A percentile compares a stretch with the other conserved stretches of the same genome.
Conservation (phyloP, 306 rosid genomes). For the Trichosanthes truncata region DNA sequence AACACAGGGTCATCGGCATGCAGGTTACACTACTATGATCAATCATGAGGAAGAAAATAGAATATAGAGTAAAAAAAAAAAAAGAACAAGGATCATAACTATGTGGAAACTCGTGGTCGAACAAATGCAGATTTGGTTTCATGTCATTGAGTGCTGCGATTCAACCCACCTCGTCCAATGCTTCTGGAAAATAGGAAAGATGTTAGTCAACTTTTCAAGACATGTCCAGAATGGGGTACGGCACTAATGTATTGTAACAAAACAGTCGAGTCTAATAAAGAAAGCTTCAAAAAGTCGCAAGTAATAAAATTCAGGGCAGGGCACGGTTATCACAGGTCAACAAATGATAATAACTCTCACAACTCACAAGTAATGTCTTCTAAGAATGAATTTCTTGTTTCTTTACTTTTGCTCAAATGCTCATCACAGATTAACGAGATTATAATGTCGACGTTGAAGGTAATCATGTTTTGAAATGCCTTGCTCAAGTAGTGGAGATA, state of each 20-base stretch:
- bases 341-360: neutral
- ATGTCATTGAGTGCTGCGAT: conserved; percentile 93
- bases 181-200: conserved; percentile 41
- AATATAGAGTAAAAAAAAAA: conserved; percentile 14
- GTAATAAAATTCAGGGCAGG: neutral
- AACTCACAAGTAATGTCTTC: neutral
- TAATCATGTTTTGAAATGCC: neutral
- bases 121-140: conserved; percentile 14
- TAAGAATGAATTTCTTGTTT: neutral
- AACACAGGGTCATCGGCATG: conserved; percentile 35
- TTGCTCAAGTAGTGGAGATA: neutral
- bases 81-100: conserved; percentile 28
- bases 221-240: neutral
- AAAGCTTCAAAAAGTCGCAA: neutral
- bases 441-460: neutral
- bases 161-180: conserved; percentile 76
- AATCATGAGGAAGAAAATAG: conserved; percentile 28
- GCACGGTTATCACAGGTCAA: neutral
- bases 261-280: neutral
- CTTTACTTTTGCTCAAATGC: neutral
- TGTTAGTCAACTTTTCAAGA: conserved; percentile 12
- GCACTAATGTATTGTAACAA: neutral
- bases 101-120: conserved; percentile 22
- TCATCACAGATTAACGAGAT: neutral
- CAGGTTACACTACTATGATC: conserved; percentile 55